These are phyloP conservation scores for Aegilops longissima DNA, from an alignment of 176 grass and related monocot genomes.

Conservation along the genomic window DNA sequence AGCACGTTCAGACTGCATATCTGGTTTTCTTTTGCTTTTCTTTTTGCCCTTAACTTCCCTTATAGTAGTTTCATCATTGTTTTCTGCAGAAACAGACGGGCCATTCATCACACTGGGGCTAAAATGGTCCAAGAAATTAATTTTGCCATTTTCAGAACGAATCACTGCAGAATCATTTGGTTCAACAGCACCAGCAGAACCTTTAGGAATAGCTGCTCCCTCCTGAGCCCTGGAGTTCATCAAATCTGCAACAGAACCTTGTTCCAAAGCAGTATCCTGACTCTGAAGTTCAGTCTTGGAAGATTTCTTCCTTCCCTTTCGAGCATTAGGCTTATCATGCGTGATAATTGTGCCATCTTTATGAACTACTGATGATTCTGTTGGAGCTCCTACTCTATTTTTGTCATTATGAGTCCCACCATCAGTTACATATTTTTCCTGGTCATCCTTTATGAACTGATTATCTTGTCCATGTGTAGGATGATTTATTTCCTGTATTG, in stretches of 20 bases:
- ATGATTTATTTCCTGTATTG: slow-evolving; percentile 22
- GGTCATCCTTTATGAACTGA: slow-evolving; percentile 6
- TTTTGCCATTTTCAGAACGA: slow-evolving; percentile 25
- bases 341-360: slow-evolving; percentile 23
- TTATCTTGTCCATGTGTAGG: slow-evolving; percentile 21
- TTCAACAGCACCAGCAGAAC: slow-evolving; percentile 31
- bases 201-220: slow-evolving; percentile 25
- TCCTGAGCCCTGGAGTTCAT: slow-evolving; percentile 5
- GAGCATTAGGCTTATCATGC: slow-evolving; percentile 21
- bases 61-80: slow-evolving; percentile 26
- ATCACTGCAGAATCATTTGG: not conserved
- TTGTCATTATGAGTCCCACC: slow-evolving; percentile 12
- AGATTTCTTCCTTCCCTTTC: slow-evolving; percentile 45
- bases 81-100: slow-evolving; percentile 30
- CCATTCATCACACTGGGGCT: slow-evolving; percentile 13
- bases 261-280: slow-evolving; percentile 25
- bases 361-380: slow-evolving; percentile 13
- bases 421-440: slow-evolving; percentile 17
- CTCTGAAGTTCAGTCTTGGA: slow-evolving; percentile 37
- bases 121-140: slow-evolving; percentile 53
- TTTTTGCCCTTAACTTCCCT: slow-evolving; percentile 41
- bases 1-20: slow-evolving; percentile 16
- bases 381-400: slow-evolving; percentile 23
- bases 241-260: slow-evolving; percentile 32
- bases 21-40: slow-evolving; percentile 54